Evolutionary conservation across 1,284 basidiomycete species (phyloP), one percentile per base, ranked within the genome.

Genomic region (Stygiomarasmius scandens): DNA sequence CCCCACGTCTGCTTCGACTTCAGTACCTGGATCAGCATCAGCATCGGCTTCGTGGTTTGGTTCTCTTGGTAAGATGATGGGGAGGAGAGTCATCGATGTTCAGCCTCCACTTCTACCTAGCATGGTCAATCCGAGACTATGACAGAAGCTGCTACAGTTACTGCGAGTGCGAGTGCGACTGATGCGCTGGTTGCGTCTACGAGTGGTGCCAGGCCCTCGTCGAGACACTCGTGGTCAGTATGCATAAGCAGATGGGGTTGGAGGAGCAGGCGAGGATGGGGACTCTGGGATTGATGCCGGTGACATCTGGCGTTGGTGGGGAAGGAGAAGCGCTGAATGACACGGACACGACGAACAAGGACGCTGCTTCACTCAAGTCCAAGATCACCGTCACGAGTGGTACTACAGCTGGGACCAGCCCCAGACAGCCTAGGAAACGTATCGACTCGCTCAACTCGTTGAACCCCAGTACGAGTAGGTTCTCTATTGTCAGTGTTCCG

Each of bases 401-500:
- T 19, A 52, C 51, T 19, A 14, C 27, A 8, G 27, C 44, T n/a
- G 20, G n/a, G 29, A 24, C 45, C 49, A 49, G 20, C n/a, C 51
- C 22, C n/a, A 12, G 38, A n/a, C 44, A 27, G 52, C 34, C 51
- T 38, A 49, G 54, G 14, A 47, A 52, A 46, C 55, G 60, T 19
- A 24, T 58, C 49, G 51, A 56, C 49, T 48, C 55, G 47, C 49
- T 69, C 10, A 67, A 66, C 27, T 63, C 64, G n/a, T 62, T 67
- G 14, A 69, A 69, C 58, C 65, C 67, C 3, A 64, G 69, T 0
- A 65, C 66, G 8, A 70, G 69, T 47, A 59, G 72, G 23, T 77
- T 75, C 48, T 41, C 38, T 4, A 67, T 74, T 32, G 70, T 89
- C 16, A 76, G 74, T 16, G 71, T 89, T 34, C 80, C 86, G 10